Evolutionary conservation across 495 filamentous ascomycete genomes (phyloP).

Genomic region (Aspergillus bertholletiae): DNA sequence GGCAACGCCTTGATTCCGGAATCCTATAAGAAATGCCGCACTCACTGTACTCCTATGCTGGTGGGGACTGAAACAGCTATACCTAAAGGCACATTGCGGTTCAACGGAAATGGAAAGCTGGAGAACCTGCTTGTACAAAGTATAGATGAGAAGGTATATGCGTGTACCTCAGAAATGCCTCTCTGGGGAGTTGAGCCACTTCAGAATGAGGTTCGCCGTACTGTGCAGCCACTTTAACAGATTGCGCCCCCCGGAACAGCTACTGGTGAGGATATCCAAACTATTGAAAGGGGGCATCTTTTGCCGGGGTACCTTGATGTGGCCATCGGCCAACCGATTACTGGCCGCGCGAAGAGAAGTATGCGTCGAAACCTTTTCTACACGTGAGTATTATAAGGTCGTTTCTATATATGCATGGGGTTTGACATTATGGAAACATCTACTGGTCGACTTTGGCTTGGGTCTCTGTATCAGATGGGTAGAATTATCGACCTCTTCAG

Average conservation of each 20-base stretch:
- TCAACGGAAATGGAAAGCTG: background rate
- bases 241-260: background rate
- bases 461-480: background rate
- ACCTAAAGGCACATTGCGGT: background rate
- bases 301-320: background rate
- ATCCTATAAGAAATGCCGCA: background rate
- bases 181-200: constrained; percentile 1
- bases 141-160: background rate
- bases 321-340: background rate
- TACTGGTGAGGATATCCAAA: background rate
- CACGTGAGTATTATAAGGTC: too few species aligned
- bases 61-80: background rate
- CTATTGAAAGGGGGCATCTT: background rate
- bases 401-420: background rate
- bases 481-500: background rate
- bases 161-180: background rate
- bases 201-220: background rate
- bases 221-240: background rate
- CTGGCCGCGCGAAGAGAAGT: too few species aligned
- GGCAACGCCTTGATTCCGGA: background rate
- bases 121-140: background rate
- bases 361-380: too few species aligned
- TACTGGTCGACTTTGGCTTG: background rate
- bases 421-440: too few species aligned
- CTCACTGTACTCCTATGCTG: background rate